Evolutionary conservation across 352 stramenopile species (phyloP).

Genomic region (Peronospora belbahrii): DNA sequence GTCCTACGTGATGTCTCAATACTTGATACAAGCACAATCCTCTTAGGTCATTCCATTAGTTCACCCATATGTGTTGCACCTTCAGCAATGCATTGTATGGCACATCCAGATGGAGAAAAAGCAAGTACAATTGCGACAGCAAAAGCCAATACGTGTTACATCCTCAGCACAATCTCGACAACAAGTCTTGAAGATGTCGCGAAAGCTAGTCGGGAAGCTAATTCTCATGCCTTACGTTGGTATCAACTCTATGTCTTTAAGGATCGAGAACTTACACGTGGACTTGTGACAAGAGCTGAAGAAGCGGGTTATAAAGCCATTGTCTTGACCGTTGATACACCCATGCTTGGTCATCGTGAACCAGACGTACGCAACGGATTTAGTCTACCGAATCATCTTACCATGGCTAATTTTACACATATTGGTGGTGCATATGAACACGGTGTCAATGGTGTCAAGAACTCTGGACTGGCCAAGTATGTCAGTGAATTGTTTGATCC

Average conservation of each 20-base stretch:
- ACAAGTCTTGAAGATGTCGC: constrained; percentile 43
- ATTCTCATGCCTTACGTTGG: constrained; percentile 81
- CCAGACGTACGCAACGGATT: constrained; percentile 92
- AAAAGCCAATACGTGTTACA: constrained; percentile 86
- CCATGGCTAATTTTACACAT: constrained; percentile 31
- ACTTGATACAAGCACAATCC: constrained; percentile 87
- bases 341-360: constrained; percentile 92
- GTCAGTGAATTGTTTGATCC: constrained; percentile 89
- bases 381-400: constrained; percentile 69
- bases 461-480: constrained; percentile 28
- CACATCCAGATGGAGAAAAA: constrained; percentile 90
- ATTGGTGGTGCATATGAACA: constrained; percentile 57
- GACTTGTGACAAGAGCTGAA: constrained; percentile 86
- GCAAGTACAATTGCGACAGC: constrained; percentile 75
- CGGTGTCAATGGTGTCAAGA: constrained; percentile 34
- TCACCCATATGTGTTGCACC: constrained; percentile 91
- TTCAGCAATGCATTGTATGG: constrained; percentile 91
- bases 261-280: constrained; percentile 85
- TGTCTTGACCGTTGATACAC: constrained; percentile 94
- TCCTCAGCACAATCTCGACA: constrained; percentile 84
- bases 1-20: constrained; percentile 91
- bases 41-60: constrained; percentile 87
- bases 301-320: constrained; percentile 93
- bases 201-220: constrained; percentile 46
- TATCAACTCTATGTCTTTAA: constrained; percentile 97